Evolutionary conservation across 2,329 filamentous ascomycete species (phyloP), one percentile per base, ranked within the genome.

Genomic region (Nannizziopsis arthrosporioides): DNA sequence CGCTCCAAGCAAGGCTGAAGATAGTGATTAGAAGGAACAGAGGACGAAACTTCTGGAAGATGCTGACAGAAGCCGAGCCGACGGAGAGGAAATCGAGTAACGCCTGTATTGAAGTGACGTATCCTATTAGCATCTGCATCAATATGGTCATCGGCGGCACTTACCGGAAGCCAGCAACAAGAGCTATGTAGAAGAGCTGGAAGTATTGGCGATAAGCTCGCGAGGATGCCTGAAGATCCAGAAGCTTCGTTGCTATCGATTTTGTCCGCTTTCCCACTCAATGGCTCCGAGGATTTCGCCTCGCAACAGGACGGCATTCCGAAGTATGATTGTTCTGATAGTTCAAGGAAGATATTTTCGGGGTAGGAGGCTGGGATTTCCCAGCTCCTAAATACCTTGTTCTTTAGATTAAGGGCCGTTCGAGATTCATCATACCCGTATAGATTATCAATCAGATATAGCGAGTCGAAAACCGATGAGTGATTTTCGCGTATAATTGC

Each of bases 81-180:
- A 54, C 32, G 15, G 52, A 52, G 8, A 52, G 41, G 27, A 52
- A 52, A 27, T 54, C 50, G 27, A 54, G 52, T 18, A 52, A 17
- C 8, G 47, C 40, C 52, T 54, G 38, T 2, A 35, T 17, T 32
- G 17, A 10, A 36, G 15, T 31, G 3, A 36, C 14, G 7, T n/a
- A n/a, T n/a, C n/a, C 30, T 7, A 42, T 32, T n/a, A 46, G 22
- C 19, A 30, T 11, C 10, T 30, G 30, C n/a, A 34, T 17, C n/a
- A 5, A 37, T 11, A n/a, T 18, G 14, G 27, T 32, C 14, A 3
- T n/a, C 2, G 1, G 18, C 2, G 34, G 2, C 6, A 42, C 50
- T 47, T 17, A 54, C 52, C 1, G 52, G 52, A 42, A 54, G 39
- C 52, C 52, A 54, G 40, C 52, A 54, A 48, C 52, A 54, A 4